Evolutionary conservation across 805 yeast species (phyloP), one percentile per base, ranked within the genome.

Genomic region (Starmerella geochares): DNA sequence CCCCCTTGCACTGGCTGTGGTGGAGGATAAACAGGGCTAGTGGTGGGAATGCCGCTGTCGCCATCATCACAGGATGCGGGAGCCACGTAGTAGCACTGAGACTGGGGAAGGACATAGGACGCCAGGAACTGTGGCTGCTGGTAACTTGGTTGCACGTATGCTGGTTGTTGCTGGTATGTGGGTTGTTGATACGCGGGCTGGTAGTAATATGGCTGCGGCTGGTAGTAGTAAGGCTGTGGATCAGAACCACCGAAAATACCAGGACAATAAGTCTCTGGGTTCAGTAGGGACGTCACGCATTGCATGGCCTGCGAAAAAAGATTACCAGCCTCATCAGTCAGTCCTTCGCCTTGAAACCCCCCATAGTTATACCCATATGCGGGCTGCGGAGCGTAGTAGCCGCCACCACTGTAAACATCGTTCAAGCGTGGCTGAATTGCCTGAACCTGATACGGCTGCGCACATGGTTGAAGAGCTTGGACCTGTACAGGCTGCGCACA

Each of bases 151-250:
- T 27, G 29, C 29, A 9, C 10, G 11, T 27, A 27, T 9, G 10
- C 11, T 27, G 29, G 29, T 11, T 48, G 43, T n/a, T 38, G 29
- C 29, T 27, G 29, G 11, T 27, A 27, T 9, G 10, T 27, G 8
- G 29, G 29, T 11, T 48, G 43, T n/a, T 38, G 42, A 7, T 42
- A 33, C 29, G n/a, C n/a, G 24, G 48, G 48, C 33, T 45, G 35
- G 32, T 45, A 45, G 35, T 45, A 45, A 25, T 45, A 45, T 23
- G 40, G 48, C 32, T 32, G 40, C 17, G 17, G 25, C 17, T 33
- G n/a, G 32, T 27, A 14, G 16, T 31, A 31, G 11, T 31, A 31
- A 13, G 29, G 27, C 20, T 27, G 8, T 24, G 25, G 29, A 5
- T 29, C 35, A 4, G 11, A 4, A 11, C 19, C 20, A 2, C 25